A percentile compares a stretch with the other conserved stretches of the same genome.
Conservation (phyloP, 2,329 filamentous ascomycete species). For the Phialemonium atrogriseum region DNA sequence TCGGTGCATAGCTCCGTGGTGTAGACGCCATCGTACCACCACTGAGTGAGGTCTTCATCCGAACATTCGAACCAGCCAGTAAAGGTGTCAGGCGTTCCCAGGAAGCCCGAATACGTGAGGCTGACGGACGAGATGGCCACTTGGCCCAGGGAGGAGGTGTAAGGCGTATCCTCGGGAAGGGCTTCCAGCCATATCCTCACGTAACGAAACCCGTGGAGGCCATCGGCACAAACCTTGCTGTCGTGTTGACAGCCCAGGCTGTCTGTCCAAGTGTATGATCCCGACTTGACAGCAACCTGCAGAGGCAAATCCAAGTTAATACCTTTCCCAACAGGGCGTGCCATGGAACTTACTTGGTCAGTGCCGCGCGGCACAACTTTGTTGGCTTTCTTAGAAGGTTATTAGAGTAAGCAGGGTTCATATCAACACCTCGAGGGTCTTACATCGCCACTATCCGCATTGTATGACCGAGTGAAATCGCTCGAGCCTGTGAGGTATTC, state of each 20-base stretch:
- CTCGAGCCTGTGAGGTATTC: slow-evolving; percentile 33
- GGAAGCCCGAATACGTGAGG: slow-evolving; percentile 34
- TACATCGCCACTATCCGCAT: slow-evolving; percentile 19
- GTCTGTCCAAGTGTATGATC: slow-evolving; percentile 35
- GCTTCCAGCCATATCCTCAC: slow-evolving; percentile 39
- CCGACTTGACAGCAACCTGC: slow-evolving; percentile 33
- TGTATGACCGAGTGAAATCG: slow-evolving; percentile 41
- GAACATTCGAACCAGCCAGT: slow-evolving; percentile 45
- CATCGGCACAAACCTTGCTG: slow-evolving; percentile 39
- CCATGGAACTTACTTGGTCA: slow-evolving; percentile 29
- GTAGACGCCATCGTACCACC: slow-evolving; percentile 45
- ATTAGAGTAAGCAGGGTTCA: neutral
- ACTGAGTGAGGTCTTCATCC: slow-evolving; percentile 37
- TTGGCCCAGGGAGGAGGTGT: slow-evolving; percentile 31
- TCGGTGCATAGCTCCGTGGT: slow-evolving; percentile 42
- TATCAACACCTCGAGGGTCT: slow-evolving; percentile 6
- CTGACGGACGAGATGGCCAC: slow-evolving; percentile 33
- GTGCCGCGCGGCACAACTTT: slow-evolving; percentile 24
- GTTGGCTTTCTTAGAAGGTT: neutral
- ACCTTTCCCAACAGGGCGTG: too few species aligned
- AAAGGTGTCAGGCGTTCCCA: slow-evolving; percentile 39
- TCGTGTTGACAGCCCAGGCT: slow-evolving; percentile 33
- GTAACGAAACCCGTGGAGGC: slow-evolving; percentile 45
- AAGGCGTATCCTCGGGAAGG: slow-evolving; percentile 31
- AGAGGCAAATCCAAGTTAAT: neutral